Conservation (phyloP, 768 basidiomycete genomes). For the Plicaturopsis crispa region DNA sequence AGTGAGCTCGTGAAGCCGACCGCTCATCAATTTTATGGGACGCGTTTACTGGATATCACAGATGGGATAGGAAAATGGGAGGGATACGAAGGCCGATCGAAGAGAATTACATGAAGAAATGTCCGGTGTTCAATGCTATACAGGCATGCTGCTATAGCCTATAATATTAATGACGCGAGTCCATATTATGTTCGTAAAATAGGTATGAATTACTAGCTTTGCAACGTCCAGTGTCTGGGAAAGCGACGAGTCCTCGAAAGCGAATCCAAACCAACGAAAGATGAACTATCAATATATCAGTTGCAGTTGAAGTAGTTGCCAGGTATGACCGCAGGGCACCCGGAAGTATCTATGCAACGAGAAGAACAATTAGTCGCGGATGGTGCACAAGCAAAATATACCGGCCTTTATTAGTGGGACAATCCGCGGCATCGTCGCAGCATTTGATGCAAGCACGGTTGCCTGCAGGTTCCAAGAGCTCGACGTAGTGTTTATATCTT, state of each 20-base stretch:
- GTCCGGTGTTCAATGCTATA: too few relatives aligned
- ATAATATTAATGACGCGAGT: too few relatives aligned
- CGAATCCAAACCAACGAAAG: background rate
- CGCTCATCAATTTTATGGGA: constrained; percentile 38
- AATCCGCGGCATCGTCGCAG: constrained; percentile 20
- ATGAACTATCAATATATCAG: constrained; percentile 5
- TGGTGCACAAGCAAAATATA: background rate
- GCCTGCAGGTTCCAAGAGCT: constrained; percentile 16
- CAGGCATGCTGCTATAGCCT: too few relatives aligned
- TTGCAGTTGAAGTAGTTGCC: constrained; percentile 20
- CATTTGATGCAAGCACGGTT: constrained; percentile 22
- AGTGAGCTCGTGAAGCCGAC: constrained; percentile 56
- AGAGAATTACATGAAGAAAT: background rate
- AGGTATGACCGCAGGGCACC: constrained; percentile 17
- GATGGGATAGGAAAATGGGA: constrained; percentile 37
- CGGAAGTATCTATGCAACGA: constrained; percentile 11
- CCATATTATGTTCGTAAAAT: too few relatives aligned
- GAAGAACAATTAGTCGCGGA: background rate
- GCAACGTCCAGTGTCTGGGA: too few relatives aligned
- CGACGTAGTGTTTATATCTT: background rate
- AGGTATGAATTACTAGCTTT: too few relatives aligned
- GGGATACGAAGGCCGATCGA: constrained; percentile 20
- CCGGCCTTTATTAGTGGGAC: constrained; percentile 19
- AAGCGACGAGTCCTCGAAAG: background rate
- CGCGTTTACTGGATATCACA: constrained; percentile 30